Conservation (phyloP, 345 rosid species). For the Citrus sinensis region DNA sequence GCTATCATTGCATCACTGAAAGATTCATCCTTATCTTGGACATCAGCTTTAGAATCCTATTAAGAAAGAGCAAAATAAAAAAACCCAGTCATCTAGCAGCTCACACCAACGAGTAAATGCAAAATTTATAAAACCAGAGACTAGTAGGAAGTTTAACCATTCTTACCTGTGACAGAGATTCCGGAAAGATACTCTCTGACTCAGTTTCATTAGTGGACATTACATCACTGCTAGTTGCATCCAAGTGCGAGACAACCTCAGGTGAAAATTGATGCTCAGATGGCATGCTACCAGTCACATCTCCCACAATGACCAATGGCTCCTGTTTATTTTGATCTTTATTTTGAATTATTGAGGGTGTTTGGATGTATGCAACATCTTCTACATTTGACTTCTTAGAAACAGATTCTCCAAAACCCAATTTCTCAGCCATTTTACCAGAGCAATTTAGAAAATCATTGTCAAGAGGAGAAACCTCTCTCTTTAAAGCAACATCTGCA, state of each 20-base stretch:
- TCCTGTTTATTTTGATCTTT: conserved; percentile 23
- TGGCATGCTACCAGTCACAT: conserved; percentile 15
- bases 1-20: conserved; percentile 45
- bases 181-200: conserved; percentile 21
- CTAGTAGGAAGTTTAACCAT: neutral
- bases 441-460: conserved; percentile 15
- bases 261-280: conserved; percentile 22
- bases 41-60: conserved; percentile 40
- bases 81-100: neutral
- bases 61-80: conserved; percentile 3
- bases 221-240: conserved; percentile 27
- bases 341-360: conserved; percentile 18
- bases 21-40: conserved; percentile 27
- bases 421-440: conserved; percentile 23
- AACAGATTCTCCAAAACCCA: conserved; percentile 18
- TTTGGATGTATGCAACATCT: conserved; percentile 19
- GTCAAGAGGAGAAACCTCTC: conserved; percentile 24
- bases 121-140: neutral
- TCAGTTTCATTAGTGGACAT: conserved; percentile 18
- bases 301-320: conserved; percentile 13
- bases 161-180: conserved; percentile 32
- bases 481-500: conserved; percentile 10
- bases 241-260: conserved; percentile 20
- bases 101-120: conserved; percentile 1
- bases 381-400: conserved; percentile 21